A percentile compares a stretch with the other conserved stretches of the same genome.
phyloP scores from a whole-genome alignment of 176 grass and related monocot genomes.

The Thinopyrum elongatum region DNA sequence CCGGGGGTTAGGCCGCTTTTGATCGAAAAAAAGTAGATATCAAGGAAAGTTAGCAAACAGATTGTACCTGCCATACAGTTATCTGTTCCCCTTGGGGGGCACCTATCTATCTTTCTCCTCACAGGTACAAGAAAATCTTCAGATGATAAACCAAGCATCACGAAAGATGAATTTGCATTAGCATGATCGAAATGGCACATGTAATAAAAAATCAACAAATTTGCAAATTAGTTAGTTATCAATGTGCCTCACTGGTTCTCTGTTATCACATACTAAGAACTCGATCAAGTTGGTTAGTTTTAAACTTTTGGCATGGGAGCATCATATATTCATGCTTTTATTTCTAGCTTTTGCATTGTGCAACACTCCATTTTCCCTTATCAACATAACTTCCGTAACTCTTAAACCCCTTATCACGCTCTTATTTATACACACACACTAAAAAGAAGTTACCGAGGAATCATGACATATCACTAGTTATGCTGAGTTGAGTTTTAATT shows the following conservation, averaged over 20 bases:
- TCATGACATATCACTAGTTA: not conserved
- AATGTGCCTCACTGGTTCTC: not conserved
- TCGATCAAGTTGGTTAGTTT: not conserved
- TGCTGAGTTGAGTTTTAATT: slow-evolving; percentile 27
- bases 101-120: not conserved
- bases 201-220: not conserved
- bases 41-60: not conserved
- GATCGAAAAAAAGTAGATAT: not conserved
- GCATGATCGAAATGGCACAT: not conserved
- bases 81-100: not conserved
- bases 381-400: not conserved
- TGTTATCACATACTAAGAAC: not conserved
- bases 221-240: not conserved
- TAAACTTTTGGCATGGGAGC: not conserved
- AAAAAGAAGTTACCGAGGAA: not conserved
- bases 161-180: not conserved
- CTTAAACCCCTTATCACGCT: not conserved
- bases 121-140: slow-evolving; percentile 7
- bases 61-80: not conserved
- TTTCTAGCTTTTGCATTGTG: not conserved
- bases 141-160: slow-evolving; percentile 22
- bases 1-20: too few species aligned
- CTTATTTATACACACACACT: not conserved
- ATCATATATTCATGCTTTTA: not conserved
- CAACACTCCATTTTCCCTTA: not conserved